Evolutionary conservation across 1,284 basidiomycete species (phyloP), one percentile per base, ranked within the genome.

Genomic region (Ganoderma leucocontextum): DNA sequence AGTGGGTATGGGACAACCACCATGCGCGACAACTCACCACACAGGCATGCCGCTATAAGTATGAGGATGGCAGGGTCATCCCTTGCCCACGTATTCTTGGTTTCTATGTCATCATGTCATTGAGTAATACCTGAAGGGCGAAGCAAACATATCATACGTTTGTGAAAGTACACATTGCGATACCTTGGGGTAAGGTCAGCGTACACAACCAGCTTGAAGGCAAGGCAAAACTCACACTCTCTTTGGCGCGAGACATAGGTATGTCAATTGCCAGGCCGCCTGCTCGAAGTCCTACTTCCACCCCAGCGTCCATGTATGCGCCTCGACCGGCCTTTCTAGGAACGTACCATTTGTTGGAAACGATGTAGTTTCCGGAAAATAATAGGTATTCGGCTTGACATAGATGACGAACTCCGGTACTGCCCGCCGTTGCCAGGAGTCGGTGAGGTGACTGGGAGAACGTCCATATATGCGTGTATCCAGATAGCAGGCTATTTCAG

Each of bases 31-130:
- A 10, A 81, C 88, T 68, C 70, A 95, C 95, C 88, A 68, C 84
- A 84, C 17, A 96, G 85, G 78, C 91, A 94, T 52, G 87, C 92
- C 39, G 89, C 87, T 64, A 97, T 90, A 61, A 98, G 86, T 57
- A 97, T 86, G 44, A 97, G 85, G 75, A 97, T 96, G 15, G 96
- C 96, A 22, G 96, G 96, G 78, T 98, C 96, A 79, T 98, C 96
- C 79, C 96, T 85, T 33, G 96, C 95, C 96, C 96, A 98, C 6
- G 94, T 95, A 79, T 98, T 98, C 86, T 98, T 98, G n/a, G 96
- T 98, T 84, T 98, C 95, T 94, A 77, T 36, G 41, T 15, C 49
- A 1, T 25, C 8, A 8, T 42, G 39, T 65, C 52, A 57, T 64
- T 47, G 36, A 49, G 19, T 41, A 17, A n/a, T 33, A 35, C 13